Base-by-base conservation (phyloP, 371 early-diverging fungal species). In the Mucor irregularis region DNA sequence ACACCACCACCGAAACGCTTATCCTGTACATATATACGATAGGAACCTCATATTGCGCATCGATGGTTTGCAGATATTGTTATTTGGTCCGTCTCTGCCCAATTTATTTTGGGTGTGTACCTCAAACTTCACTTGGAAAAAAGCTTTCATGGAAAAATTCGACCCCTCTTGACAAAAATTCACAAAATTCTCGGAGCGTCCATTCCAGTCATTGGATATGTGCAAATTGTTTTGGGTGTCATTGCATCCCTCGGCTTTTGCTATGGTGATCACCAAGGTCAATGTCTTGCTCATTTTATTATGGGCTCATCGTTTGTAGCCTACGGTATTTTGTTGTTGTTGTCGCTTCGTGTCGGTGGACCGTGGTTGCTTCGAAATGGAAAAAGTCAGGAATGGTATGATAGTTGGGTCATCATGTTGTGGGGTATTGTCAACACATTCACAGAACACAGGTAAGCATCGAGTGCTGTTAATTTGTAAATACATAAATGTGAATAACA, bases 361-460 rank as follows among this genome's bases (percentile, higher is more conserved):
- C 84, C 83, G 13, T 85, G 84, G 85, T 63, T 87, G 22, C 62
- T 64, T 22, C 60, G 73, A 28, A 76, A 69, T 29, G 80, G 80
- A 33, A 82, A 81, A 55, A 85, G 87, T 46, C 87, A 84, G 55
- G 87, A 87, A 70, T 83, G 81, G 69, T 87, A 80, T 57, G 87
- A 87, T 57, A 87, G 87, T 67, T 80, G 72, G 67, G 77, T 78
- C 26, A 87, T 87, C 40, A 78, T 75, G 69, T 56, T 69, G 1
- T 87, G 87, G 87, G 87, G 87, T 34, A 82, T 84, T 58, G 73
- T 86, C 48, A 87, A 87, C 52, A 85, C 87, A 6, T 87, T 85
- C 42, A 87, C 87, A 4, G 87, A 87, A 58, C 87, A 87, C 63
- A 75, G 86, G 69, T 82, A 76, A 56, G 53, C 11, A 4, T 5